phyloP scores from a whole-genome alignment of 345 rosid species.

The Mallotus nudiflorus region DNA sequence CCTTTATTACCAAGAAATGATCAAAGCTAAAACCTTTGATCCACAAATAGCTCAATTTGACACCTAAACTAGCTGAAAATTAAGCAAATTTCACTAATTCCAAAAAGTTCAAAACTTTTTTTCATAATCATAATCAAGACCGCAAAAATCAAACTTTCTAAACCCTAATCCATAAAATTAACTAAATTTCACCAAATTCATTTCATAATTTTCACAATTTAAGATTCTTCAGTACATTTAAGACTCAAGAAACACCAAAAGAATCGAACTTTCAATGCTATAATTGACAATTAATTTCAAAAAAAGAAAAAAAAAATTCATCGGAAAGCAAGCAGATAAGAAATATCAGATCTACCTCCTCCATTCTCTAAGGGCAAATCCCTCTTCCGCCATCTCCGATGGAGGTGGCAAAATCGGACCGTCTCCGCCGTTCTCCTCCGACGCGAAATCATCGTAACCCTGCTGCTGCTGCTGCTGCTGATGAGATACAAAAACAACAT shows the following conservation, averaged over 20 bases:
- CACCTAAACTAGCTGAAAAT: not conserved
- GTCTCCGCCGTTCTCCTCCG: constrained; percentile 43
- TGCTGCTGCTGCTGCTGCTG: constrained; percentile 15
- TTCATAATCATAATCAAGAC: not conserved
- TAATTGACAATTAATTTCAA: no score
- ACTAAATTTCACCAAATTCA: not conserved
- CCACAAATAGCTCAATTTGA: not conserved
- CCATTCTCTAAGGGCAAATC: constrained; percentile 72
- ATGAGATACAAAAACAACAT: constrained; percentile 40
- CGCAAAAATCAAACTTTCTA: not conserved
- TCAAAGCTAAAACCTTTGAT: not conserved
- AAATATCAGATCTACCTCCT: constrained; percentile 56
- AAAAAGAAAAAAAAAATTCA: not conserved
- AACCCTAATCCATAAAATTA: not conserved
- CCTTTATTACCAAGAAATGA: not conserved
- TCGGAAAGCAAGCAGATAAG: constrained; percentile 5
- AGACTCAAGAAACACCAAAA: not conserved
- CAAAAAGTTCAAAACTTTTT: no score
- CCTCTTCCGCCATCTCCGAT: constrained; percentile 61
- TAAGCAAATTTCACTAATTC: not conserved
- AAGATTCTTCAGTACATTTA: no score
- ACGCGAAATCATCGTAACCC: constrained; percentile 29
- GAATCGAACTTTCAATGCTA: not conserved
- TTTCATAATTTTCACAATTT: no score
- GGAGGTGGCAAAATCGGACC: constrained; percentile 63